phyloP scores from a whole-genome alignment of 1,284 basidiomycete species.

The Austroboletus novae-zelandiae region DNA sequence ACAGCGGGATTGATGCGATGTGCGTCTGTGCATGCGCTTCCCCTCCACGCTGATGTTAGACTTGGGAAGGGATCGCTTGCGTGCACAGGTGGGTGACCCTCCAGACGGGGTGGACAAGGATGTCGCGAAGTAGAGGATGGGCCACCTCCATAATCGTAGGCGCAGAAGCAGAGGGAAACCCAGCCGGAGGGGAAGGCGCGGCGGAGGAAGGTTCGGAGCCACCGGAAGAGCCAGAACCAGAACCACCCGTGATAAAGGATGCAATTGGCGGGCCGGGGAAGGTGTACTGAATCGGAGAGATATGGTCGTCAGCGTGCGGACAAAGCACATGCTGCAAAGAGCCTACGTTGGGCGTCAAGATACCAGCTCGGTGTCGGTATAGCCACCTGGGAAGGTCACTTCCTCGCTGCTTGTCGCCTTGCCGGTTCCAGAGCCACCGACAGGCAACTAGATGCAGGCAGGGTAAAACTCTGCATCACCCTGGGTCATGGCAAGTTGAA shows the following conservation, averaged over 20 bases:
- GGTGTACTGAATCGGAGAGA: slow-evolving; percentile 33
- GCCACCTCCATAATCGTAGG: slow-evolving; percentile 4
- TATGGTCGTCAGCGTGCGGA: neutral
- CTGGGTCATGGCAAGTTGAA: slow-evolving; percentile 49
- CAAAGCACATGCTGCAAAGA: neutral
- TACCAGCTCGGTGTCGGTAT: slow-evolving; percentile 60
- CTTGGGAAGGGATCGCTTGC: slow-evolving; percentile 11
- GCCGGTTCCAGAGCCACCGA: slow-evolving; percentile 52
- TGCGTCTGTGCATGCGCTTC: slow-evolving; percentile 22
- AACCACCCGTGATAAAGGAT: slow-evolving; percentile 12
- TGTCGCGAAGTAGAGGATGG: slow-evolving; percentile 1
- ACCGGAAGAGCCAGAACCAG: slow-evolving; percentile 9
- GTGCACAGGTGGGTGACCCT: slow-evolving; percentile 15
- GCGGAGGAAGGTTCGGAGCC: slow-evolving; percentile 12
- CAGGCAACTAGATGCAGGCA: slow-evolving; percentile 57
- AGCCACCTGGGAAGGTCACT: slow-evolving; percentile 65
- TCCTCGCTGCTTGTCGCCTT: slow-evolving; percentile 42
- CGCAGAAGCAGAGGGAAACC: slow-evolving; percentile 2
- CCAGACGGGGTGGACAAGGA: slow-evolving; percentile 8
- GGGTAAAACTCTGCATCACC: slow-evolving; percentile 76
- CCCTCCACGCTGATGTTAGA: neutral
- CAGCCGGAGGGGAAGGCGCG: slow-evolving; percentile 1
- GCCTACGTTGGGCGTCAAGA: slow-evolving; percentile 46
- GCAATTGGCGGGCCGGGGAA: slow-evolving; percentile 41
- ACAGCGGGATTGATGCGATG: slow-evolving; percentile 10